Evolutionary conservation across 257 asterid species (phyloP), one percentile per base, ranked within the genome.

Genomic region (Prunella vulgaris): DNA sequence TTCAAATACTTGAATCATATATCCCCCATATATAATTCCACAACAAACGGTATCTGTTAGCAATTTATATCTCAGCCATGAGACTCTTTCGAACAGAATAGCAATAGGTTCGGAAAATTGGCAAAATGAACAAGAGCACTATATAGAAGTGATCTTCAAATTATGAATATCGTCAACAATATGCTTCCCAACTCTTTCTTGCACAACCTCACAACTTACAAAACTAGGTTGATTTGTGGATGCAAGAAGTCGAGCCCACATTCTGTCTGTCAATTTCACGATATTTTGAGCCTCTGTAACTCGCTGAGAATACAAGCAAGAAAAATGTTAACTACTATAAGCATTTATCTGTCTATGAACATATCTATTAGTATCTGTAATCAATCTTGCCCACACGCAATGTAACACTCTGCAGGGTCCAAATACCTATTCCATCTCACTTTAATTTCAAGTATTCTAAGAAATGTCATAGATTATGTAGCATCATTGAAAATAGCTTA

Each of bases 221-320:
- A 93, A 90, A 71, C 92, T 84, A 46, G 98, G 98, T 78, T 93
- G 98, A 80, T 87, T 87, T 13, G 97, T 93, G 27, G 97, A 93
- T 20, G 93, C 94, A 32, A 93, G 94, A 70, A 93, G 90, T 60
- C 98, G 96, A 59, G 96, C 96, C 98, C 98, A 90, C 93, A 83
- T 88, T 79, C 98, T 78, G 80, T 89, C 95, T 0, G 96, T 90
- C 80, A 93, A 49, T 72, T 77, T 82, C 81, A 93, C 96, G 1
- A 74, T 77, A 74, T 87, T 93, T 63, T 72, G 84, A 21, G 79
- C 58, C 82, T 93, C 96, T 12, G 96, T 93, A 27, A 90, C 96
- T 75, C 90, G 85, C 98, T 93, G 94, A 65, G 75, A 76, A 32
- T 38, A 35, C 69, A 78, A 35, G 61, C 12, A 46, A 74, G 51